Conservation (phyloP, 208 protist genomes). For the Acanthamoeba triangularis region DNA sequence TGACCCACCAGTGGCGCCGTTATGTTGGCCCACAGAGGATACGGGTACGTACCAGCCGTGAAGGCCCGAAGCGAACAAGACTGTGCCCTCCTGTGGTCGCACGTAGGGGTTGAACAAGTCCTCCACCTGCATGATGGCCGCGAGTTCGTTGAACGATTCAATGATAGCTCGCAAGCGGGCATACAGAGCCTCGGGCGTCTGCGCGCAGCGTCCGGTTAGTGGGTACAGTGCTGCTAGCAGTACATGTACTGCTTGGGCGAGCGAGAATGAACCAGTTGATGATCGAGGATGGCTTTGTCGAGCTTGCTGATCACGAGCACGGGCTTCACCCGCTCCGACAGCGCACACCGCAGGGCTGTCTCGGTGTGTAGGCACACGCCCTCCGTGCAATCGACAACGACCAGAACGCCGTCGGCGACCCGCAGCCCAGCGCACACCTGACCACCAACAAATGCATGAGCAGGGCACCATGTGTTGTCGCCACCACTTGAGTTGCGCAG, state of each 20-base stretch:
- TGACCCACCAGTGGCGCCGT: too few relatives aligned
- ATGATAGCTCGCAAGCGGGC: conserved; percentile 94
- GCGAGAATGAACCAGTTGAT: conserved; percentile 90
- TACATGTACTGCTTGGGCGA: background rate
- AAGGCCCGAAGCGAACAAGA: conserved; percentile 99
- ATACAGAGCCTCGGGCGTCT: conserved; percentile 89
- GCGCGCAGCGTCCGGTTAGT: too few relatives aligned
- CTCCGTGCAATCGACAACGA: conserved; percentile 99
- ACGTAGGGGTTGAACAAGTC: conserved; percentile 95
- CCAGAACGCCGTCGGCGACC: conserved; percentile 99
- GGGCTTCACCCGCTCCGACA: conserved; percentile 98
- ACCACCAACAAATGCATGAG: too few relatives aligned
- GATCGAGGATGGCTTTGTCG: conserved; percentile 97
- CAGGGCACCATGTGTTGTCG: too few relatives aligned
- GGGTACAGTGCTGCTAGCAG: background rate
- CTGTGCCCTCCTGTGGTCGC: conserved; percentile 95
- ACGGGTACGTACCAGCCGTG: conserved; percentile 94
- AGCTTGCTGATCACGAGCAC: conserved; percentile 99
- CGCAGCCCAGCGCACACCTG: conserved; percentile 96
- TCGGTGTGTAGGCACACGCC: conserved; percentile 99
- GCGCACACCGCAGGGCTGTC: conserved; percentile 98
- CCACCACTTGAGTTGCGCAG: conserved; percentile 90
- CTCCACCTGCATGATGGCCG: conserved; percentile 98
- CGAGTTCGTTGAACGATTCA: conserved; percentile 97
- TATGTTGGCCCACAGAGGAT: background rate